Conservation (phyloP, 345 rosid genomes). For the Gossypium australe region DNA sequence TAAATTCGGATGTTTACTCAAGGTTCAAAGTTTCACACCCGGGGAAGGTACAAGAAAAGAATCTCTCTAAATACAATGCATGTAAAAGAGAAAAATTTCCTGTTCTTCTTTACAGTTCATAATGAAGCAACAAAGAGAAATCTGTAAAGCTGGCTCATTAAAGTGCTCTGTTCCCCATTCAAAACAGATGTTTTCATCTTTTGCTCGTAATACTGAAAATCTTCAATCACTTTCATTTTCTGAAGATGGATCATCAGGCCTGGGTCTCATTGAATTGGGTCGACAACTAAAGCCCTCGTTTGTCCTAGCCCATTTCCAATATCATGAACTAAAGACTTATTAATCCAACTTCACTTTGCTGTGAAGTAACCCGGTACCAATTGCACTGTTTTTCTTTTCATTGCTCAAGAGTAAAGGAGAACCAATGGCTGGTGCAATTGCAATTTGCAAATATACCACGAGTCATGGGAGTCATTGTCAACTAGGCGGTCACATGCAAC, state of each 20-base stretch:
- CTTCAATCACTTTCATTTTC: not conserved
- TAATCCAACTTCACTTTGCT: not conserved
- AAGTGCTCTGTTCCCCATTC: not conserved
- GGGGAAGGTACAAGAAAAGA: not conserved
- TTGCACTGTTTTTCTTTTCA: too few relatives aligned
- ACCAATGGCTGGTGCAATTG: too few relatives aligned
- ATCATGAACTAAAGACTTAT: not conserved
- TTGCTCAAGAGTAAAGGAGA: too few relatives aligned
- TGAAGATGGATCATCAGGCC: not conserved
- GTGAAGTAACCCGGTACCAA: too few relatives aligned
- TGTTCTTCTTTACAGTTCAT: not conserved
- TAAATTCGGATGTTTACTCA: not conserved
- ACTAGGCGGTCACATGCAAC: slow-evolving; percentile 70
- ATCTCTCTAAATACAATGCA: not conserved
- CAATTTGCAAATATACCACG: slow-evolving; percentile 8
- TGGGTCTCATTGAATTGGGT: not conserved
- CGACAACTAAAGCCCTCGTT: not conserved
- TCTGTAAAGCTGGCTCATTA: not conserved
- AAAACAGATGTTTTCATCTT: not conserved
- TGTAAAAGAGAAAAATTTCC: not conserved
- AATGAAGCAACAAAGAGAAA: not conserved
- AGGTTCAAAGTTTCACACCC: not conserved
- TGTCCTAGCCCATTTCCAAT: not conserved
- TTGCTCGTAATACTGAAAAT: not conserved
- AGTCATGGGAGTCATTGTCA: slow-evolving; percentile 86